These are phyloP conservation scores for Thermothielavioides terrestris DNA, from an alignment of 495 filamentous ascomycete species.

Conservation along the genomic window DNA sequence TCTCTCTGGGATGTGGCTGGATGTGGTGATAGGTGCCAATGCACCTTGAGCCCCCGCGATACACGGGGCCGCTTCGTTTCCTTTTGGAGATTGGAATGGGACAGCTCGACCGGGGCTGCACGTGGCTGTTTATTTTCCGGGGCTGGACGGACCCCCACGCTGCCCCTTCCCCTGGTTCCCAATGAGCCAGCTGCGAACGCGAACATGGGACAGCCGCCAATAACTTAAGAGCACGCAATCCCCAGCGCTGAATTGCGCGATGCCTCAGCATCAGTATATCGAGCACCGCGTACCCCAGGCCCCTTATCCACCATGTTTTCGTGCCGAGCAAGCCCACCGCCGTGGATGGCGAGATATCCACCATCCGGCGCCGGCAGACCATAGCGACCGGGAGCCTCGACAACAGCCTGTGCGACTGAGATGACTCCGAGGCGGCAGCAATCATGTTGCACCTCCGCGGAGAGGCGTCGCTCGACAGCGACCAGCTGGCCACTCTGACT, in stretches of 20 bases:
- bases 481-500: constrained; percentile 23
- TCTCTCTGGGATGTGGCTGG: too few relatives aligned
- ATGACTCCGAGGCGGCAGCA: not conserved
- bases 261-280: constrained; percentile 2
- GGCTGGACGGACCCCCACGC: not conserved
- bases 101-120: not conserved
- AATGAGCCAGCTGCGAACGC: not conserved
- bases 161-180: not conserved
- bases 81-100: not conserved
- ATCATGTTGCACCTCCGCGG: constrained; percentile 14
- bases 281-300: not conserved
- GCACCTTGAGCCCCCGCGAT: not conserved
- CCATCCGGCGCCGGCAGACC: not conserved
- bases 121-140: not conserved
- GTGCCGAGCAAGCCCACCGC: not conserved
- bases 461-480: constrained; percentile 22
- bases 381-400: not conserved
- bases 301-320: not conserved
- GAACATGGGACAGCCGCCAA: not conserved
- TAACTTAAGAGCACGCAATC: constrained; percentile 1
- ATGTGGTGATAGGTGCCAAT: too few relatives aligned
- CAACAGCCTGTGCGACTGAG: not conserved
- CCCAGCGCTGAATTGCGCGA: not conserved
- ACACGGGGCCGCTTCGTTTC: not conserved
- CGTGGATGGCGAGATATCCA: not conserved